Percentiles rank a stretch among this genome's conserved stretches.
Conservation (phyloP, 345 rosid species). For the Acer saccharum region DNA sequence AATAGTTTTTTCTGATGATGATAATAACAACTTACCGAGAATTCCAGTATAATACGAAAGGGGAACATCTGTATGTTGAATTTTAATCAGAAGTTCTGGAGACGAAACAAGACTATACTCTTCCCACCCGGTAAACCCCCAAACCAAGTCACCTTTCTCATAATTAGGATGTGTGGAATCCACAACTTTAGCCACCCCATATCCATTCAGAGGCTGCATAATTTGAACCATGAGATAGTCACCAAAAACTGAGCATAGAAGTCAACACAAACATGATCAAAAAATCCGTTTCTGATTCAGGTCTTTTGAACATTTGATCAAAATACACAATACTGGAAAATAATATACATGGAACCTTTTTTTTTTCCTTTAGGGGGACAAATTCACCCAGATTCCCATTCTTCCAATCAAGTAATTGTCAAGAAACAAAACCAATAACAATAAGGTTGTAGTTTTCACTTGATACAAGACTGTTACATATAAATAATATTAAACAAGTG, state of each 20-base stretch:
- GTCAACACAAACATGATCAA: no score
- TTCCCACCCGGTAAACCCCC: slow-evolving; percentile 42
- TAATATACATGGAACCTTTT: not conserved
- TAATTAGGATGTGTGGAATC: slow-evolving; percentile 56
- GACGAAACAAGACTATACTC: slow-evolving; percentile 36
- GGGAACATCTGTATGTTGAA: slow-evolving; percentile 47
- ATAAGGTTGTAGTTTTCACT: no score
- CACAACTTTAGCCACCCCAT: slow-evolving; percentile 59
- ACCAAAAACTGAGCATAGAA: not conserved
- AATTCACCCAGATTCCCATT: not conserved
- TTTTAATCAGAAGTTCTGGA: slow-evolving; percentile 34
- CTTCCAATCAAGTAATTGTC: no score
- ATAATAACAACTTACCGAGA: slow-evolving; percentile 7
- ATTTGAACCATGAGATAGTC: not conserved
- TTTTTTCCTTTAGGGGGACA: not conserved
- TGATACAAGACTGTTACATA: not conserved
- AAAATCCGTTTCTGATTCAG: no score
- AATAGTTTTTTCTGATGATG: not conserved
- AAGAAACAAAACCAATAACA: no score
- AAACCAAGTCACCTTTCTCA: slow-evolving; percentile 41
- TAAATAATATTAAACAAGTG: no score
- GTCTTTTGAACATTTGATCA: no score
- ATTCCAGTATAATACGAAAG: slow-evolving; percentile 40
- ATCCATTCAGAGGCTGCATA: slow-evolving; percentile 56
- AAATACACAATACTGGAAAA: not conserved